Base-by-base conservation (phyloP, 2,329 filamentous ascomycete species). In the Claviceps digitariae region DNA sequence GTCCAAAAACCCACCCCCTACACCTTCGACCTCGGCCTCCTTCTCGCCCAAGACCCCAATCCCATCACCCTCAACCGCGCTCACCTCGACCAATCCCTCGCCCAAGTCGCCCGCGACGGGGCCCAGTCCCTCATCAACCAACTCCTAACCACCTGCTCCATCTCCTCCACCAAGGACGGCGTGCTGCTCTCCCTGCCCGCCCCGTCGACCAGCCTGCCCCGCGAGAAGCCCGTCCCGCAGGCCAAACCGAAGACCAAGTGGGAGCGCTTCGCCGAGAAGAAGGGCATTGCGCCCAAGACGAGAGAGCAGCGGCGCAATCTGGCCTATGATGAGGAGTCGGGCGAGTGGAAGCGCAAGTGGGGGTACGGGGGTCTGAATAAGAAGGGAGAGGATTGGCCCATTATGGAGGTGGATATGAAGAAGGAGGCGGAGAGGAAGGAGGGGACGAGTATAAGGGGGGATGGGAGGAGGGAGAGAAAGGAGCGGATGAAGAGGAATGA, bases 231-330 rank as follows among this genome's bases (percentile, higher is more conserved):
- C 10, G 75, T 97, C 9, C 93, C 93, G 1, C 78, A 82, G 53
- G 79, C 83, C 60, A 93, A 90, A 73, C 75, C 84, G 54, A 85
- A 85, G 60, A 97, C 91, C 55, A 95, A 90, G 69, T 98, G 93
- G 93, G 85, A 95, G 74, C 82, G 85, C 64, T 98, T 98, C 73
- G 93, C 93, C 47, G 86, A 83, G 69, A 95, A 95, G 81, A 95
- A 96, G 78, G 93, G 93, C 53, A 97, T 98, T 72, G 87, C 86
- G 74, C 82, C 83, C 70, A 95, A 90, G 79, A 86, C 81, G 60
- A 81, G 86, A 60, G 89, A 93, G 66, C 77, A 83, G 69, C 78
- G 82, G 57, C 69, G 76, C 70, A 78, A 95, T 72, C 72, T 90
- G 62, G 82, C 85, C 54, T 97, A 84, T 68, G 89, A 97, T 69